A percentile compares a stretch with the other conserved stretches of the same genome.
Conservation (phyloP, 2,329 filamentous ascomycete genomes). For the Alternaria dauci region DNA sequence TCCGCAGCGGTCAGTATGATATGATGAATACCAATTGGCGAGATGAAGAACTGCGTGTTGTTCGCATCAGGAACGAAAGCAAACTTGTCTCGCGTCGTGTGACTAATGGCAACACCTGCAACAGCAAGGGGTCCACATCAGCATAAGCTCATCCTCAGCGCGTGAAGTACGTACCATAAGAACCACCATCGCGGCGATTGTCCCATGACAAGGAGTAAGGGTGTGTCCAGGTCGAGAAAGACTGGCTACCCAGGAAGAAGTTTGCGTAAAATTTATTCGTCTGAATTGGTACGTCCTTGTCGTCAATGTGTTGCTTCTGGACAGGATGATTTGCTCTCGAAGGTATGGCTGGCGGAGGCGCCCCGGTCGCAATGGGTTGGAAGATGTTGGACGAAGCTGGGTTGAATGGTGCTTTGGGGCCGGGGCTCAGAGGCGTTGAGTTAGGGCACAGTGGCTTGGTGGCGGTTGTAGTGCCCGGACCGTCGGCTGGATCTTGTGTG, state of each 20-base stretch:
- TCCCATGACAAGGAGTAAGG: slow-evolving; percentile 61
- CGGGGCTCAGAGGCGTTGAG: slow-evolving; percentile 40
- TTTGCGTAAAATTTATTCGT: slow-evolving; percentile 81
- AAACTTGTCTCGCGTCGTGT: slow-evolving; percentile 73
- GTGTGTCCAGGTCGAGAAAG: slow-evolving; percentile 74
- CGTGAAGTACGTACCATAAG: slow-evolving; percentile 66
- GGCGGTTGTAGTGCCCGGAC: slow-evolving; percentile 29
- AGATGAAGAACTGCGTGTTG: slow-evolving; percentile 74
- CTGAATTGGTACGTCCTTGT: slow-evolving; percentile 60
- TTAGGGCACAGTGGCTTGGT: slow-evolving; percentile 37
- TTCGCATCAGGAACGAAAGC: slow-evolving; percentile 53
- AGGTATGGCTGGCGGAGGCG: slow-evolving; percentile 51
- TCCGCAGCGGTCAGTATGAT: slow-evolving; percentile 82
- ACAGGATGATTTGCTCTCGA: slow-evolving; percentile 54
- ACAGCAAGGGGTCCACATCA: background rate
- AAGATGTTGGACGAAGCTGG: slow-evolving; percentile 49
- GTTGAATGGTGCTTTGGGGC: slow-evolving; percentile 27
- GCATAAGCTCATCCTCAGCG: background rate
- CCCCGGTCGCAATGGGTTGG: slow-evolving; percentile 51
- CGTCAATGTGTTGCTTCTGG: slow-evolving; percentile 49
- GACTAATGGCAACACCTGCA: slow-evolving; percentile 71
- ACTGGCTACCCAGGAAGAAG: slow-evolving; percentile 79
- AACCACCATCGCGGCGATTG: slow-evolving; percentile 64
- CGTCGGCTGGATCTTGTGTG: slow-evolving; percentile 37
- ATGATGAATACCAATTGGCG: slow-evolving; percentile 84